These are phyloP conservation scores for Ophiocordyceps camponoti-floridani DNA, from an alignment of 2,329 filamentous ascomycete genomes.

Conservation along the genomic window DNA sequence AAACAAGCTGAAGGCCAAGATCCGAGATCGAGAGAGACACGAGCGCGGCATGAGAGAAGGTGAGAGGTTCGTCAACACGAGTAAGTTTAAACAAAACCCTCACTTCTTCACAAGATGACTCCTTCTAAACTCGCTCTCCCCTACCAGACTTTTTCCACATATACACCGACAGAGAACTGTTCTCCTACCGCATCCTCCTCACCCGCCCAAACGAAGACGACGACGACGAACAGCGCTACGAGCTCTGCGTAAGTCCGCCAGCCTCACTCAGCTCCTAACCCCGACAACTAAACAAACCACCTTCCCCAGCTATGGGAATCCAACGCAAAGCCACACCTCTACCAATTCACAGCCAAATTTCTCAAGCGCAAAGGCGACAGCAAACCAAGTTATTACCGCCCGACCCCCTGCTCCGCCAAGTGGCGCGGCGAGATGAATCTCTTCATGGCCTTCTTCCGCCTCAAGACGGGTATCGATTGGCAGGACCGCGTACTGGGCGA, in stretches of 20 bases:
- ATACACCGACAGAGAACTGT: constrained; percentile 43
- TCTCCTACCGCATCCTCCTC: constrained; percentile 46
- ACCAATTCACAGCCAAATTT: constrained; percentile 38
- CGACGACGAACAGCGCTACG: constrained; percentile 35
- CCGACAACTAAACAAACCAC: neutral
- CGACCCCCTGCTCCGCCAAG: constrained; percentile 17
- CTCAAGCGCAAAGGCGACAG: constrained; percentile 21
- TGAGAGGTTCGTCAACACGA: constrained; percentile 27
- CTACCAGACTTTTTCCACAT: constrained; percentile 39
- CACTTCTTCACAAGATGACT: neutral
- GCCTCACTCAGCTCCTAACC: too few species aligned
- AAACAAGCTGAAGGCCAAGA: constrained; percentile 11
- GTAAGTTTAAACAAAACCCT: constrained; percentile 15
- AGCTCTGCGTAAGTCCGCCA: constrained; percentile 32
- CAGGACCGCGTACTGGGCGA: constrained; percentile 26
- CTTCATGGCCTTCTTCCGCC: constrained; percentile 39
- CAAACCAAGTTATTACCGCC: constrained; percentile 18
- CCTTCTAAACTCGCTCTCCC: neutral
- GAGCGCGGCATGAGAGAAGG: constrained; percentile 20
- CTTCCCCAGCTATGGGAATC: constrained; percentile 50
- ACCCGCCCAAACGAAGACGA: constrained; percentile 26
- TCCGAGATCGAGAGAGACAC: constrained; percentile 14
- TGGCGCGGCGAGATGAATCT: constrained; percentile 25
- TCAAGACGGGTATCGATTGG: constrained; percentile 42
- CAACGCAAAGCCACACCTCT: constrained; percentile 36